Evolutionary conservation across 2,329 filamentous ascomycete species (phyloP).

Genomic region (Juglanconis oblonga): DNA sequence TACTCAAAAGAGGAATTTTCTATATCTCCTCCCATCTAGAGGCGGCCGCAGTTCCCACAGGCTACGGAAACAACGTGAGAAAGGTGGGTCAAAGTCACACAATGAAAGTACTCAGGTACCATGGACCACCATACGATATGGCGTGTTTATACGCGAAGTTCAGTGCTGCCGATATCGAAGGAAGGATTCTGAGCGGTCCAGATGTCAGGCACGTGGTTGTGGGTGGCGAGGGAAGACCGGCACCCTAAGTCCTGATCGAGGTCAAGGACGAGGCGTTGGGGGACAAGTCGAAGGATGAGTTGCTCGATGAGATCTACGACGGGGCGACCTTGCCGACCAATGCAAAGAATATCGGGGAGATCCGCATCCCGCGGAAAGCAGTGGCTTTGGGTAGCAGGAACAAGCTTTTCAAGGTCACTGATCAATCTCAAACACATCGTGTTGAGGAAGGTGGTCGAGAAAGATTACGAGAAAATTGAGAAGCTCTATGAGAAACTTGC

Average conservation of each 20-base stretch:
- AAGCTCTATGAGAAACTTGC: too few species aligned
- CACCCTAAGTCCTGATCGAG: not conserved
- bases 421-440: too few species aligned
- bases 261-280: not conserved
- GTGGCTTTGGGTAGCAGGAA: not conserved
- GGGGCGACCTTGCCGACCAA: not conserved
- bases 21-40: too few species aligned
- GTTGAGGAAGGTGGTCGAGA: too few species aligned
- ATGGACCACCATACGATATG: too few species aligned
- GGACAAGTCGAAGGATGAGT: not conserved
- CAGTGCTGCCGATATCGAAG: not conserved
- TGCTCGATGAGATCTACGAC: not conserved
- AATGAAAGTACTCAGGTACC: too few species aligned
- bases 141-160: not conserved
- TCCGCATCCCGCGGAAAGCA: not conserved
- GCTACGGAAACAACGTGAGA: too few species aligned
- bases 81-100: too few species aligned
- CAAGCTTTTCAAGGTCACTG: not conserved
- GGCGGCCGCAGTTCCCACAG: too few species aligned
- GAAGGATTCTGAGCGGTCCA: not conserved
- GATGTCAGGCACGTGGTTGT: not conserved
- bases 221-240: not conserved
- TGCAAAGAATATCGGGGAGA: not conserved
- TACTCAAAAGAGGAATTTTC: too few species aligned
- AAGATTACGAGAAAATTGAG: too few species aligned